Evolutionary conservation across 768 basidiomycete species (phyloP), one percentile per base, ranked within the genome.

Genomic region (Amanita molliuscula): DNA sequence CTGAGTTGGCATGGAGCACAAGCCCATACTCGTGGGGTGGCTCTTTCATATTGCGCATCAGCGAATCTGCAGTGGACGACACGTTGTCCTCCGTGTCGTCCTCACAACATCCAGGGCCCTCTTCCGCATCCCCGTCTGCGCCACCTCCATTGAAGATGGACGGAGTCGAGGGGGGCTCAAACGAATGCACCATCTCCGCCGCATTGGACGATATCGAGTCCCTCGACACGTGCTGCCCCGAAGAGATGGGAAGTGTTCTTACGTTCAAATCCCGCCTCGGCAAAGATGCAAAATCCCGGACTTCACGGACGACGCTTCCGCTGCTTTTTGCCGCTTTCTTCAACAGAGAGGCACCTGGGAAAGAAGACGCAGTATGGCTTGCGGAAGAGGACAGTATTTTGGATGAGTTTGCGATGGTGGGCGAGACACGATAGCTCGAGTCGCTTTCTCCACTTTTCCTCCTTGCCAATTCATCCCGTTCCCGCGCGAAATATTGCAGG

Each of bases 1-100:
- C 69, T 1, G 83, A 75, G 55, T 85, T 88, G 5, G 77, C 87
- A 15, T 84, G 81, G 4, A 91, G 62, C 47, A 81, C 79, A 52
- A 84, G 82, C 4, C 67, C 67, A 20, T 61, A 61, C 15, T 76
- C 70, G 56, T 89, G 74, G 0, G 88, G 88, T 0, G 81, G 80
- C 0, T 53, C 58, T 18, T 57, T 60, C 21, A 61, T 57, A 3
- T 74, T 69, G 1, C 69, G 63, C 0, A 76, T 76, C 3, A 72
- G 73, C 36, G 72, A 56, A 47, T 62, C 60, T n/a, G 34, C 38
- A 18, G 23, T 23, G 7, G 51, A 52, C 1, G 51, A 47, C 8
- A 10, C 23, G 13, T 35, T 67, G 6, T 74, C 74, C 8, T 70
- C 69, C n/a, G 64, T 68, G 15, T 62, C 64, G 10, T 62, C 67